A percentile compares a stretch with the other conserved stretches of the same genome.
phyloP scores from a whole-genome alignment of 257 asterid species.

The Gentiana straminea region DNA sequence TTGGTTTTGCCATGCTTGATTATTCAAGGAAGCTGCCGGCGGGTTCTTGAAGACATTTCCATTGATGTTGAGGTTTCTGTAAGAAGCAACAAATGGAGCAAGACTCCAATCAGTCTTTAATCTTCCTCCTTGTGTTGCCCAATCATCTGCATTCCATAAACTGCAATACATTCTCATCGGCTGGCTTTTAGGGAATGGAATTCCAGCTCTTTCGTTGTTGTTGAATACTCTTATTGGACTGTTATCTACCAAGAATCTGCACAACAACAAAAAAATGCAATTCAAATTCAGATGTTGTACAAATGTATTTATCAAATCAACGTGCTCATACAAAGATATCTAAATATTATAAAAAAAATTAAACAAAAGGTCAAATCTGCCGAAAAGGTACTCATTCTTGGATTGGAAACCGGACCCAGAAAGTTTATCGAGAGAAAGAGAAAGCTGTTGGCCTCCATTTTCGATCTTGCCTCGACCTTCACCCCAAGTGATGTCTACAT shows the following conservation, averaged over 20 bases:
- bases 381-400: constrained; percentile 27
- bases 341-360: background rate
- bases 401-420: constrained; percentile 68
- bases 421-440: constrained; percentile 43
- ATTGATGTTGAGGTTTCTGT: constrained; percentile 23
- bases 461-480: constrained; percentile 29
- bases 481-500: constrained; percentile 34
- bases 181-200: constrained; percentile 42
- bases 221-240: constrained; percentile 49
- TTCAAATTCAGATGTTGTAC: background rate
- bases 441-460: constrained; percentile 31
- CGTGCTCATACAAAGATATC: background rate
- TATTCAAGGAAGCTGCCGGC: background rate
- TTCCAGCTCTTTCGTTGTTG: constrained; percentile 28
- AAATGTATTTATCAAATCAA: background rate
- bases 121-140: constrained; percentile 68
- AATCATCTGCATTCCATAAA: constrained; percentile 58
- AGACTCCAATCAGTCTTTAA: constrained; percentile 52
- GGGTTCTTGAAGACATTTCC: constrained; percentile 8
- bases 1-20: constrained; percentile 12
- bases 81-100: constrained; percentile 45
- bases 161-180: constrained; percentile 47
- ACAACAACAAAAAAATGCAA: background rate
- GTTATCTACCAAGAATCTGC: constrained; percentile 52
- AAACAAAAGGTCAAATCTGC: constrained; percentile 33